Base-by-base conservation (phyloP, 2,329 filamentous ascomycete genomes). In the Aureobasidium musti region DNA sequence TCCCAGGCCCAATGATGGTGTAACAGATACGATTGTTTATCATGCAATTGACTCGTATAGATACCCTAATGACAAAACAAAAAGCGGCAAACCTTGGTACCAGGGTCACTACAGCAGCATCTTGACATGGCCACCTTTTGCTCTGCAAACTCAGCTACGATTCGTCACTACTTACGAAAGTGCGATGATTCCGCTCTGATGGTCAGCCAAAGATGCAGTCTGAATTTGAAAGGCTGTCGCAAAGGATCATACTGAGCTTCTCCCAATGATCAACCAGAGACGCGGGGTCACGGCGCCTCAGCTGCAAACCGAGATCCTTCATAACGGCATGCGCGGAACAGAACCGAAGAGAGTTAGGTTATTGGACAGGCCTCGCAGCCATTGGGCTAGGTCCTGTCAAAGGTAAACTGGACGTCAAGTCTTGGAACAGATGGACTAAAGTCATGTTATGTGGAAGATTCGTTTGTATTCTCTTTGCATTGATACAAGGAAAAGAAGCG, bases 351-450 rank as follows among this genome's bases (percentile, higher is more conserved):
- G 35, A 57, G 53, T 43, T 43, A 57, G 53, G 35, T 57, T 57
- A 43, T 54, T 57, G 53, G 35, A 30, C 43, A 23, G 13, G 13
- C 53, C 7, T 35, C 13, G 47, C 26, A 52, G 26, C 28, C 5
- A 23, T 13, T n/a, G 50, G 50, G 17, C 21, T 2, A 30, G 8
- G 11, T 6, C 3, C 5, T 6, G 7, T 21, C 6, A 19, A 57
- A 57, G 53, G 53, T 57, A 57, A 57, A 10, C 21, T 43, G 8
- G 53, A 57, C 53, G 53, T 57, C 53, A 57, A 43, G 35, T 57
- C 53, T 28, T 43, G 52, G 23, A 41, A n/a, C 1, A 17, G 35
- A 17, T 4, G 14, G 13, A 39, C 13, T 17, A 17, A 35, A 35
- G 30, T 11, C 5, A 30, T 19, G 33, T 23, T 37, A n/a, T 10